Base-by-base conservation (phyloP, 2,329 filamentous ascomycete genomes). In the Colletotrichum horii region DNA sequence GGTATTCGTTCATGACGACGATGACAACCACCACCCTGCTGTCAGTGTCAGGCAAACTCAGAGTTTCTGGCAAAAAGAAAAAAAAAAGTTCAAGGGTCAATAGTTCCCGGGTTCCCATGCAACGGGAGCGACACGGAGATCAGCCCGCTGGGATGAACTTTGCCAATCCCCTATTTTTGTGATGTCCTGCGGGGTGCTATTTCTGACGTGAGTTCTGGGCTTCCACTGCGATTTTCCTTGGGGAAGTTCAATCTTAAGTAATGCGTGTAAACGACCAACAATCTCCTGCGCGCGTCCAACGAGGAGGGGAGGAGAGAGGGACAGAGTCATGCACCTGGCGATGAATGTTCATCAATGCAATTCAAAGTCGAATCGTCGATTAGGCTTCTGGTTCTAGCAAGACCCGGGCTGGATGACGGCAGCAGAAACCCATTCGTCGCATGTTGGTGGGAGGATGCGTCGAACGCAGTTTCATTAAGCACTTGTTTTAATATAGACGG, bases 91-190 rank as follows among this genome's bases (percentile, higher is more conserved):
- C n/a, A 24, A 34, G 32, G 55, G 34, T 34, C 55, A 55, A 58
- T 74, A 34, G 30, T 34, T 48, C 22, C 32, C 36, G 34, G 32
- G 28, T 15, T 30, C 22, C 43, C 28, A 36, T 14, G 24, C 52
- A 16, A 67, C 43, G 48, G 36, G 28, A 52, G 43, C 43, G 43
- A 52, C n/a, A 52, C 43, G 43, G 43, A 52, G 43, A 52, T 22
- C 43, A 52, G n/a, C 28, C 70, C 34, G 64, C 34, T 32, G 70
- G 74, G 70, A 76, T 62, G 70, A 76, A 74, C 74, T 76, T 15
- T 73, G 65, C 65, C 48, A 34, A 65, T 74, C 52, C 52, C 43
- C 43, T 52, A 52, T 52, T 52, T 52, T 52, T 52, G 43, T 52
- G 43, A 52, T 52, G 43, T 43, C 43, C 28, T 24, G 48, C 58